A percentile compares a stretch with the other conserved stretches of the same genome.
These are phyloP conservation scores for Suhomyces sp. DNA, from an alignment of 805 yeast species.

Conservation along the genomic window DNA sequence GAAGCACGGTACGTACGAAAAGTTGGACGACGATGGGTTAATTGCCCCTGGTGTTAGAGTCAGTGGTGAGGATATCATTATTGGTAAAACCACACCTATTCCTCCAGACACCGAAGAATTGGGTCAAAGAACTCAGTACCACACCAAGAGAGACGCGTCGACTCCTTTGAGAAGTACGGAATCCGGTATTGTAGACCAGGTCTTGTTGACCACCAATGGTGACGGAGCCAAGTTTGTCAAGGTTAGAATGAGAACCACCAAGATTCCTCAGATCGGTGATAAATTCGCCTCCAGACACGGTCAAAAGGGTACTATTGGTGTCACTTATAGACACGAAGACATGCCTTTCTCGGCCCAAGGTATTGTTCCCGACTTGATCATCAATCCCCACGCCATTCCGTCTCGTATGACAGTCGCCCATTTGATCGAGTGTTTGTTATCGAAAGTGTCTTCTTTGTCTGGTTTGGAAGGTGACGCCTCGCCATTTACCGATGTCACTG, in stretches of 20 bases:
- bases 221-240: constrained; percentile 97
- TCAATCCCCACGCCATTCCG: constrained; percentile 99
- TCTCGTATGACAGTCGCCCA: constrained; percentile 99
- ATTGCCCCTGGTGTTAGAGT: constrained; percentile 98
- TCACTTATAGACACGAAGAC: constrained; percentile 96
- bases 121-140: constrained; percentile 98
- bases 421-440: constrained; percentile 94
- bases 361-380: constrained; percentile 93
- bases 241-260: constrained; percentile 98
- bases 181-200: constrained; percentile 98
- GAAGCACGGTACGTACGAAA: constrained; percentile 97
- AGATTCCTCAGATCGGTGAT: constrained; percentile 98
- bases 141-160: constrained; percentile 97
- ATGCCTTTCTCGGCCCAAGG: constrained; percentile 98
- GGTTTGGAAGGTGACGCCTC: constrained; percentile 99
- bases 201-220: constrained; percentile 91
- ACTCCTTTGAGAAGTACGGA: constrained; percentile 96
- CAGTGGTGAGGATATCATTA: constrained; percentile 97
- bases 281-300: constrained; percentile 99
- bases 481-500: constrained; percentile 97
- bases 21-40: constrained; percentile 96
- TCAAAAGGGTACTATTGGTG: constrained; percentile 99
- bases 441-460: constrained; percentile 90
- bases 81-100: constrained; percentile 98
- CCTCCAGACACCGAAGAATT: constrained; percentile 99